Conservation (phyloP, 257 asterid genomes). For the Solanum gandarillasii region DNA sequence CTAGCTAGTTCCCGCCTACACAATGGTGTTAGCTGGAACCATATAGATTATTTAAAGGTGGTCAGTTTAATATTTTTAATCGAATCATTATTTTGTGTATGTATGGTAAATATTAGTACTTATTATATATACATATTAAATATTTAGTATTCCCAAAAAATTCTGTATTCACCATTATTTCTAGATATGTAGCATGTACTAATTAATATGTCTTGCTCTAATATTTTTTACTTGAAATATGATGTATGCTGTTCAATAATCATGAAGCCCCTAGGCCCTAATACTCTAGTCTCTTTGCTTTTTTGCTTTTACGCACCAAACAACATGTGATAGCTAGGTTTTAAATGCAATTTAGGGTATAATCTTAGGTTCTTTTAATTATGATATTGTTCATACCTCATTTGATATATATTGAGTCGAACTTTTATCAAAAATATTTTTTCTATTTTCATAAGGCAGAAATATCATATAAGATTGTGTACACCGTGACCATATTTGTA, state of each 20-base stretch:
- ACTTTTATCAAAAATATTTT: accelerated
- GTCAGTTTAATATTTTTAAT: not conserved
- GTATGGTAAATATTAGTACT: not conserved
- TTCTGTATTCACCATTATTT: not conserved
- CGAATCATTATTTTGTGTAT: not conserved
- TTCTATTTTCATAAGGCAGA: not conserved
- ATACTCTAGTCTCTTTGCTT: not conserved
- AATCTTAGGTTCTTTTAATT: not conserved
- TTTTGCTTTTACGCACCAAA: not conserved
- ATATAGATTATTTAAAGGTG: not conserved
- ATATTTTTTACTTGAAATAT: not conserved
- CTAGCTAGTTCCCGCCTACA: not conserved
- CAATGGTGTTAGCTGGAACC: not conserved
- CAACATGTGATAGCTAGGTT: not conserved
- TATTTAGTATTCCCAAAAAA: not conserved
- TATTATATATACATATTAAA: not conserved
- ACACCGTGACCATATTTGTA: not conserved
- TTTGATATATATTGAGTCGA: not conserved
- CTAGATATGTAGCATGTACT: no score
- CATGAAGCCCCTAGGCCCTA: not conserved
- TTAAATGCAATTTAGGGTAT: not conserved
- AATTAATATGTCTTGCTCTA: not conserved
- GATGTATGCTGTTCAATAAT: not conserved
- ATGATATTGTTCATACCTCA: not conserved
- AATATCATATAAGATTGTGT: not conserved